A percentile compares a stretch with the other conserved stretches of the same genome.
These are phyloP conservation scores for Arthromyces matolae DNA, from an alignment of 768 basidiomycete species.

Conservation along the genomic window DNA sequence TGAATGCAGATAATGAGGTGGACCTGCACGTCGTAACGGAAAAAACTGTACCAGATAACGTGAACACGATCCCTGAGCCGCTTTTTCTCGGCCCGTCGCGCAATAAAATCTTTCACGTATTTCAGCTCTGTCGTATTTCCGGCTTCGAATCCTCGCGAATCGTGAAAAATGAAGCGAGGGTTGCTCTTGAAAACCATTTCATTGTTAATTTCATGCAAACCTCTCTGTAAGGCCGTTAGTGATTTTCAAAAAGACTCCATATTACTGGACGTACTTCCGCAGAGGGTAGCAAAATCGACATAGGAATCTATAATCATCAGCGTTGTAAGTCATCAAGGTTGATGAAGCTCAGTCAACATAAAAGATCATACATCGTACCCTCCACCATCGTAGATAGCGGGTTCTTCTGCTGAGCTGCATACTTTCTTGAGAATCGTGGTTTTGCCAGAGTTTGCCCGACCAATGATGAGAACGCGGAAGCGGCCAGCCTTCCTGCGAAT, in stretches of 20 bases:
- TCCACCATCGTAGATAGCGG: slow-evolving; percentile 21
- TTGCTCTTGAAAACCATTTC: slow-evolving; percentile 13
- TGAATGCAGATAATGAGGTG: background rate
- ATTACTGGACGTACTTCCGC: background rate
- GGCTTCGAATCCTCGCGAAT: slow-evolving; percentile 17
- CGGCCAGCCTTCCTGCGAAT: slow-evolving; percentile 21
- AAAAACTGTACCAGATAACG: slow-evolving; percentile 11
- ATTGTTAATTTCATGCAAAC: slow-evolving; percentile 12
- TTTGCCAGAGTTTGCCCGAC: slow-evolving; percentile 38
- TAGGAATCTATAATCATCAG: slow-evolving; percentile 1
- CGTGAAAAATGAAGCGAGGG: slow-evolving; percentile 10
- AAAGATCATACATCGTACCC: slow-evolving; percentile 19
- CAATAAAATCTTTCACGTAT: slow-evolving; percentile 9
- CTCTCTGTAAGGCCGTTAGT: slow-evolving; percentile 3
- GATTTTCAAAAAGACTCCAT: background rate
- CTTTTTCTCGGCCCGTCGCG: background rate
- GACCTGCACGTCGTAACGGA: background rate
- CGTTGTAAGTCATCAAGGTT: background rate
- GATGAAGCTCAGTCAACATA: background rate
- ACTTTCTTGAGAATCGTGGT: slow-evolving; percentile 37
- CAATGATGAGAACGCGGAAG: slow-evolving; percentile 40
- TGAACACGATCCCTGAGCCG: slow-evolving; percentile 14
- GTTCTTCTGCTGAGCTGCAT: slow-evolving; percentile 31
- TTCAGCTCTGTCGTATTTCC: slow-evolving; percentile 10
- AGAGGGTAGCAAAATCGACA: background rate